Evolutionary conservation across 139 green algal genomes (phyloP).

Genomic region (Chlorella sp.): DNA sequence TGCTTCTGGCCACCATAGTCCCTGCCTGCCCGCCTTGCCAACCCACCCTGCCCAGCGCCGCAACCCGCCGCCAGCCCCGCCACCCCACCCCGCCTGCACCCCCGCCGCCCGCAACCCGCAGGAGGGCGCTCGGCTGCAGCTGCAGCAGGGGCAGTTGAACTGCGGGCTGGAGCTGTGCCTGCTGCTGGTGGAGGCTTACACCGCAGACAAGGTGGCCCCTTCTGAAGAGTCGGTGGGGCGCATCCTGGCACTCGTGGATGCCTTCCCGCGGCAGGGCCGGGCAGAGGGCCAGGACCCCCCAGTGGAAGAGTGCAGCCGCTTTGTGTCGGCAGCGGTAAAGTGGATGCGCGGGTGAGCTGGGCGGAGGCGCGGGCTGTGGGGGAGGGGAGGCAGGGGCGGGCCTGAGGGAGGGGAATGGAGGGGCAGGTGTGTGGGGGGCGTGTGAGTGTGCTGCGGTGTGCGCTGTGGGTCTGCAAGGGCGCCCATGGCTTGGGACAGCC

Average conservation of each 20-base stretch:
- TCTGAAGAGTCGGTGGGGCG: constrained; percentile 1
- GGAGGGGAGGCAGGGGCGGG: background rate
- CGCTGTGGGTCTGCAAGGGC: background rate
- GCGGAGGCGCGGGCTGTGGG: background rate
- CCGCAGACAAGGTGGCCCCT: constrained; percentile 7
- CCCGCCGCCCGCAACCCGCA: constrained; percentile 1
- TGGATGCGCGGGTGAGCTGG: constrained; percentile 35
- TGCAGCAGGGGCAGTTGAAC: constrained; percentile 37
- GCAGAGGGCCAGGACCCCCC: constrained; percentile 16
- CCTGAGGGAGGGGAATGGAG: too few relatives aligned
- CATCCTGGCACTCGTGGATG: constrained; percentile 7
- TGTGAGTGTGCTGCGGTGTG: background rate
- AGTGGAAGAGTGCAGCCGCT: constrained; percentile 9
- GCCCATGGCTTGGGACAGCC: background rate
- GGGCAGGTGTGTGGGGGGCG: background rate
- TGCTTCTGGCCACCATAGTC: too few relatives aligned
- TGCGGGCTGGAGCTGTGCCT: constrained; percentile 46
- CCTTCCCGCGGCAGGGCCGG: constrained; percentile 23
- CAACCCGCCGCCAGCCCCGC: too few relatives aligned
- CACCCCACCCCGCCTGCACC: too few relatives aligned
- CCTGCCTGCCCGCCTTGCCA: background rate
- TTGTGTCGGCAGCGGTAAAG: constrained; percentile 16
- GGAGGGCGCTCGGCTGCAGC: constrained; percentile 40
- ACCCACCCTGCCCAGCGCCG: too few relatives aligned
- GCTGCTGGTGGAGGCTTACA: constrained; percentile 48